Evolutionary conservation across 768 basidiomycete genomes (phyloP).

Genomic region (Agrocybe chaxingu): DNA sequence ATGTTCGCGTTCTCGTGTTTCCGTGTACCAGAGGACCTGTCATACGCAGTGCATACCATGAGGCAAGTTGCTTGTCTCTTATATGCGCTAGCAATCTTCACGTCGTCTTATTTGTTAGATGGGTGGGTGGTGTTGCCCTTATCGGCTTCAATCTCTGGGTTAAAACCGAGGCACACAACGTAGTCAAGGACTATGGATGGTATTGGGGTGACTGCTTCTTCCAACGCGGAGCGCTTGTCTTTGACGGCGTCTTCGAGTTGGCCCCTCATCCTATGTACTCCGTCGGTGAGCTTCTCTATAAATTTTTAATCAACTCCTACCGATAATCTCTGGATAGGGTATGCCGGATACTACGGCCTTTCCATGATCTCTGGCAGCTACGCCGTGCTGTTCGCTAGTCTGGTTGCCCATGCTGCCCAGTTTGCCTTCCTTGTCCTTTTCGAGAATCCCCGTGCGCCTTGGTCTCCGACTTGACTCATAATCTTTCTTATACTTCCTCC

Average conservation of each 20-base stretch:
- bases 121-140: conserved; percentile 81
- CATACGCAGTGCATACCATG: conserved; percentile 68
- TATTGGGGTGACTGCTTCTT: conserved; percentile 96
- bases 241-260: conserved; percentile 96
- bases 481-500: conserved; percentile 8
- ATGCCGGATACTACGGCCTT: conserved; percentile 96
- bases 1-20: conserved; percentile 95
- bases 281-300: conserved; percentile 44
- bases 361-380: conserved; percentile 90
- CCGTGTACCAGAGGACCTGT: conserved; percentile 78
- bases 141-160: conserved; percentile 98
- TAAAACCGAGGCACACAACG: conserved; percentile 94
- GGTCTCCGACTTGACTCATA: background rate
- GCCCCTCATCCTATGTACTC: conserved; percentile 97
- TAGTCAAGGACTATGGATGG: conserved; percentile 98
- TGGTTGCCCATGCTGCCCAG: conserved; percentile 93
- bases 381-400: conserved; percentile 85
- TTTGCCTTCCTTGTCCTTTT: conserved; percentile 95
- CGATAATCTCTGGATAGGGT: conserved; percentile 44
- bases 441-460: conserved; percentile 88
- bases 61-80: conserved; percentile 41
- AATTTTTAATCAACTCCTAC: conserved; percentile 1
- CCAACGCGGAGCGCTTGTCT: conserved; percentile 89
- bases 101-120: conserved; percentile 42
- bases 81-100: background rate